Conservation (phyloP, 495 filamentous ascomycete genomes). For the Aspergillus ellipticus region DNA sequence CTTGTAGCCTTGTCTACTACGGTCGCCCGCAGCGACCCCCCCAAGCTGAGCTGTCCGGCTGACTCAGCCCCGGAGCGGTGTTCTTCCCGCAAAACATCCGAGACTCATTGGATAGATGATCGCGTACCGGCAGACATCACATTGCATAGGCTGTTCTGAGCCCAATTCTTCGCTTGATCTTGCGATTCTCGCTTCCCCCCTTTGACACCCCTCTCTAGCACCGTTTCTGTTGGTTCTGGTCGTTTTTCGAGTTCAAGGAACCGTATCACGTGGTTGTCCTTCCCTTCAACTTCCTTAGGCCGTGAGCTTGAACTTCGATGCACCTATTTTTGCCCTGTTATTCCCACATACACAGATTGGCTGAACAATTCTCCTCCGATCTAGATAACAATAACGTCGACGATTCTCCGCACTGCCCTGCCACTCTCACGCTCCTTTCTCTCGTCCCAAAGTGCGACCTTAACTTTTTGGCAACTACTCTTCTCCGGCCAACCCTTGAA, state of each 20-base stretch:
- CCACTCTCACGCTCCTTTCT: neutral
- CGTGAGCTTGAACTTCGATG: neutral
- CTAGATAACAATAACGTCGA: neutral
- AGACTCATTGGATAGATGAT: neutral
- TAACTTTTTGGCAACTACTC: neutral
- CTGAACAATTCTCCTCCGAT: neutral
- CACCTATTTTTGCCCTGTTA: neutral
- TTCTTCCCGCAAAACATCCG: neutral
- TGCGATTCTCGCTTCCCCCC: neutral
- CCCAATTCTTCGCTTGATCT: neutral
- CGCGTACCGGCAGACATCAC: neutral
- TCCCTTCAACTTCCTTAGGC: neutral
- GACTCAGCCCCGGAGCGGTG: slow-evolving; percentile 3
- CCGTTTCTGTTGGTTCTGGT: neutral
- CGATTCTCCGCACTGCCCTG: neutral
- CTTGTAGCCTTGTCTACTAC: too few relatives aligned
- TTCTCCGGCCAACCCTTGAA: neutral
- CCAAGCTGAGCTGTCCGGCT: neutral
- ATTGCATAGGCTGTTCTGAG: neutral
- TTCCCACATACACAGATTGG: neutral
- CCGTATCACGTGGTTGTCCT: neutral
- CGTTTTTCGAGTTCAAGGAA: neutral
- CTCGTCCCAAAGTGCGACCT: neutral
- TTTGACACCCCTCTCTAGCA: neutral
- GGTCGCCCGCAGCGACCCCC: neutral